Evolutionary conservation across 352 stramenopile genomes (phyloP).

Genomic region (Phytophthora rubi): DNA sequence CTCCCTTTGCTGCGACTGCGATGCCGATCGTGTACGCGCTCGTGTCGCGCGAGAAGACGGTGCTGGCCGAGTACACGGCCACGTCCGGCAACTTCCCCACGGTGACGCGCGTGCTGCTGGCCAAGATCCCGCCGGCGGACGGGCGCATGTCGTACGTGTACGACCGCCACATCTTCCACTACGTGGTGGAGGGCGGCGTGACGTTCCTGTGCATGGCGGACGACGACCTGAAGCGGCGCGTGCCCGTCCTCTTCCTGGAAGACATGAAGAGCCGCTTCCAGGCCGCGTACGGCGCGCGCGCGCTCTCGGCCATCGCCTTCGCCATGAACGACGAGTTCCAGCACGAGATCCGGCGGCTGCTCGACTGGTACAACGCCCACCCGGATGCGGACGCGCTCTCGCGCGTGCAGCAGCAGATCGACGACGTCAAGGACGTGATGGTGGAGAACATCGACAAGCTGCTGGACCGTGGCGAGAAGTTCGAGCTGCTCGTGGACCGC

Average conservation of each 20-base stretch:
- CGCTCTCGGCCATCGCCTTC: conserved; percentile 95
- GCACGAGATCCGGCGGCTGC: conserved; percentile 90
- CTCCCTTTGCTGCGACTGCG: not conserved
- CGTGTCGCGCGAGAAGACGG: conserved; percentile 97
- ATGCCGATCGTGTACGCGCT: conserved; percentile 95
- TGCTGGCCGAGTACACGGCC: conserved; percentile 97
- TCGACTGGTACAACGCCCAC: conserved; percentile 89
- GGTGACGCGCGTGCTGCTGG: conserved; percentile 96
- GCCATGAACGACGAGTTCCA: conserved; percentile 98
- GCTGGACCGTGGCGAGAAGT: conserved; percentile 98
- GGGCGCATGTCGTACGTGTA: conserved; percentile 99
- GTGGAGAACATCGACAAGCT: conserved; percentile 99
- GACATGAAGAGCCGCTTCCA: conserved; percentile 96
- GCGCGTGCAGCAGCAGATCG: conserved; percentile 95
- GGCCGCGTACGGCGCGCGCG: conserved; percentile 76
- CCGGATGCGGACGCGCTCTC: conserved; percentile 93
- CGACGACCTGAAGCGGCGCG: conserved; percentile 93
- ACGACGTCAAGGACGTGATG: conserved; percentile 99
- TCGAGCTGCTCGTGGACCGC: conserved; percentile 94
- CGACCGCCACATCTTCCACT: conserved; percentile 96
- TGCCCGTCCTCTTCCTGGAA: conserved; percentile 98
- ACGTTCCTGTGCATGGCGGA: conserved; percentile 99
- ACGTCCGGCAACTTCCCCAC: conserved; percentile 98
- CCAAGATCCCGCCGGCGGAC: conserved; percentile 95
- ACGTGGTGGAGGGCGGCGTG: conserved; percentile 95